Evolutionary conservation across 169 alveolate species (phyloP), one percentile per base, ranked within the genome.

Genomic region (Cryptosporidium baileyi): DNA sequence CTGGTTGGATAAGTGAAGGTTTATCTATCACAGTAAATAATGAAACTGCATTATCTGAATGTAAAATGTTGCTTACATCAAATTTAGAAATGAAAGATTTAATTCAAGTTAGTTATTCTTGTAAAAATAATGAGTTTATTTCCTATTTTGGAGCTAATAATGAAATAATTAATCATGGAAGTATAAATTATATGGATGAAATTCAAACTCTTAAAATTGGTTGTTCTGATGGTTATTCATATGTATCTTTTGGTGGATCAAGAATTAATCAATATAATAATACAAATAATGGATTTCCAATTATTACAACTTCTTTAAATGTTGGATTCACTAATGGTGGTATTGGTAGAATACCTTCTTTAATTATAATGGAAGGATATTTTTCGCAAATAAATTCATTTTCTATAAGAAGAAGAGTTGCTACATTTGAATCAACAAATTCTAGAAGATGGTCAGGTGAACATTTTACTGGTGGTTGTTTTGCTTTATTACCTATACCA

Each of bases 1-100:
- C 85, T 11, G 85, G 85, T 32, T 74, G 85, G 85, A 43, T 57
- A 1, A 51, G 60, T 74, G 85, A 74, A 36, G 85, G 85, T 22
- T 38, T 74, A 19, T 15, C 36, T 26, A 49, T 60, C 1, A 13
- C 59, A 3, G 67, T 74, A 28, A 51, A 51, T 51, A 51, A 51
- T 36, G 67, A 74, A 13, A 54, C 85, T 22, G 60, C 67, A 36
- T 6, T 54, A 11, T 32, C 41, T 30, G 67, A 74, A 22, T 74
- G 85, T n/a, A 74, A 38, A 40, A 51, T 74, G 43, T 43, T 59
- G 7, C 24, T 54, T 22, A 59, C 85, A 2, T 15, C n/a, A n/a
- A 67, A 67, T 38, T 19, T 51, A 24, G 57, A 74, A 2, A 38
- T 22, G 26, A 45, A 74, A 11, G 67, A 57, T 17, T n/a, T 57